Evolutionary conservation across 129 eudicot genomes (phyloP), one percentile per base, ranked within the genome.

Genomic region (Helianthus tuberosus): DNA sequence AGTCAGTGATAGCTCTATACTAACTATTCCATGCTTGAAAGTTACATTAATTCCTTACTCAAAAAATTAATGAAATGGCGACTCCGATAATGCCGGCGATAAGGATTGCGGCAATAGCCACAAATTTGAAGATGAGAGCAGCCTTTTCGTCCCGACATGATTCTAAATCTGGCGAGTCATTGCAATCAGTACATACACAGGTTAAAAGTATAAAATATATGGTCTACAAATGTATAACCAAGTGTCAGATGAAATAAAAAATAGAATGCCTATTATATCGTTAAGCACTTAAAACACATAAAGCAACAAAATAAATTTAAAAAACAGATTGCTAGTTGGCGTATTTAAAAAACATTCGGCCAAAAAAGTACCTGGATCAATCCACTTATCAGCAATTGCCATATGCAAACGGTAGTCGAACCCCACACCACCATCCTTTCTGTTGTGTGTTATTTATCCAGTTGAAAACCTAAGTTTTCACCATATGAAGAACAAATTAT

Each of bases 91-190:
- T 85, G 44, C 98, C 96, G 2, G 93, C 74, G 4, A 84, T 7
- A 17, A 92, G 91, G 59, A 92, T 92, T 41, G 89, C 64, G 7
- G 78, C 93, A 59, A 92, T 82, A 6, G 96, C 91, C 50, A 73
- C 79, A 27, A 85, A 57, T 47, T 92, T 92, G 1, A 92, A 88
- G 79, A 78, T 67, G 72, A 92, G 76, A 1, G 96, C 94, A 3
- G 54, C 69, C 11, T 83, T 72, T 64, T 85, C 91, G 71, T 89
- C 84, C 10, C 88, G 91, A 72, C 98, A 92, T 8, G 75, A 74
- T 11, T 81, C n/a, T n/a, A n/a, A n/a, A n/a, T n/a, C n/a, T n/a
- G n/a, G n/a, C n/a, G n/a, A n/a, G n/a, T n/a, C n/a, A n/a, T 39
- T 4, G 44, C 44, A 39, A 39, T 39, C 7, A 39, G 44, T 39